Evolutionary conservation across 2,329 filamentous ascomycete genomes (phyloP).

Genomic region (Arthrobotrys sphaeroides): DNA sequence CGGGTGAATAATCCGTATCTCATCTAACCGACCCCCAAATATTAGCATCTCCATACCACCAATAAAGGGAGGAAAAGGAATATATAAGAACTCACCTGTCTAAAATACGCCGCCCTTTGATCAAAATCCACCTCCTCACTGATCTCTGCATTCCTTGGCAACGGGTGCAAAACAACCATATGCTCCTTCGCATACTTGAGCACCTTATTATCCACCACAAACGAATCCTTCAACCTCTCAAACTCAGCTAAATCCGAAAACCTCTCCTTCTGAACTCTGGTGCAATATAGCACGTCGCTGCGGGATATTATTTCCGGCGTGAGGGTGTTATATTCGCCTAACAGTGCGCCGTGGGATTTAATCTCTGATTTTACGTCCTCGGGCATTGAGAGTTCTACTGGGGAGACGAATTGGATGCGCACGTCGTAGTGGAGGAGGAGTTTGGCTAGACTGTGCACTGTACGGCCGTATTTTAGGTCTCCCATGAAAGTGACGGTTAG

Average conservation of each 20-base stretch:
- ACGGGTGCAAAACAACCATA: slow-evolving; percentile 94
- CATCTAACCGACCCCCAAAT: slow-evolving; percentile 26
- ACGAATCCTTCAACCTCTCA: slow-evolving; percentile 85
- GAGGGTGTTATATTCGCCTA: slow-evolving; percentile 77
- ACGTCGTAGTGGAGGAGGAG: slow-evolving; percentile 96
- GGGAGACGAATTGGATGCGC: slow-evolving; percentile 88
- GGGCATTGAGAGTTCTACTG: slow-evolving; percentile 80
- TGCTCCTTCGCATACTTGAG: slow-evolving; percentile 89
- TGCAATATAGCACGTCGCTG: slow-evolving; percentile 96
- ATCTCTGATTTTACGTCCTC: slow-evolving; percentile 77
- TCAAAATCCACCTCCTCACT: slow-evolving; percentile 97
- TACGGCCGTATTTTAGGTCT: slow-evolving; percentile 90
- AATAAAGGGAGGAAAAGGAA: too few relatives aligned
- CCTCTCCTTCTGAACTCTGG: slow-evolving; percentile 93
- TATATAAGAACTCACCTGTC: slow-evolving; percentile 75
- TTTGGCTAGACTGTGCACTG: slow-evolving; percentile 94
- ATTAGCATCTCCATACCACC: too few relatives aligned
- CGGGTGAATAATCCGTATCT: slow-evolving; percentile 51
- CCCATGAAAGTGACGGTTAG: slow-evolving; percentile 96
- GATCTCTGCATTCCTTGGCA: slow-evolving; percentile 93
- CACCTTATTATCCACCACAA: slow-evolving; percentile 88
- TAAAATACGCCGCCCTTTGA: slow-evolving; percentile 94
- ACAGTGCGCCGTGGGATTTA: slow-evolving; percentile 76
- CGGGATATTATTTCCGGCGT: slow-evolving; percentile 85
- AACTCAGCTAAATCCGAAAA: slow-evolving; percentile 84